phyloP scores from a whole-genome alignment of 2,329 filamentous ascomycete species.

The Pyrenophora graminea region DNA sequence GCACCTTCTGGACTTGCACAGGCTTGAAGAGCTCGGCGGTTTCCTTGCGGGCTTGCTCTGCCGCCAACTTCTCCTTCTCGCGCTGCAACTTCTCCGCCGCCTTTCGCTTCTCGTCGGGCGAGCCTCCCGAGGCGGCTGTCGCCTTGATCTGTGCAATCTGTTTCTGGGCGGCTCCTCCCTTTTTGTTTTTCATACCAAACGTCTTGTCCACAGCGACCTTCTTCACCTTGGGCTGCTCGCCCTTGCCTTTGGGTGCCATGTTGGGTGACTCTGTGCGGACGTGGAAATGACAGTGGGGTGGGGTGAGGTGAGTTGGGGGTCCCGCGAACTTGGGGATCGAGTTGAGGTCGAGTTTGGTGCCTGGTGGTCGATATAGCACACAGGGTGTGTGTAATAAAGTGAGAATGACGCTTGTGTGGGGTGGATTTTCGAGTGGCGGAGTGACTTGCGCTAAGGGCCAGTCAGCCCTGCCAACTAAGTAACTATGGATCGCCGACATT shows the following conservation, averaged over 20 bases:
- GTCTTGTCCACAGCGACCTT: constrained; percentile 90
- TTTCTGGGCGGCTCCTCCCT: constrained; percentile 86
- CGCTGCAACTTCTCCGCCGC: constrained; percentile 66
- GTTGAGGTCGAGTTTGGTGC: constrained; percentile 15
- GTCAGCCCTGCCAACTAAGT: constrained; percentile 11
- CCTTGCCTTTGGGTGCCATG: constrained; percentile 72
- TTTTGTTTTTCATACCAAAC: constrained; percentile 99
- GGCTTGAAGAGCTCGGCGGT: constrained; percentile 83
- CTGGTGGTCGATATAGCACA: constrained; percentile 19
- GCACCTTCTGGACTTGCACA: constrained; percentile 94
- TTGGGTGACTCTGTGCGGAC: constrained; percentile 41
- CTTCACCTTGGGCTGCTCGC: constrained; percentile 52
- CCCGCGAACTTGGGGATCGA: not conserved
- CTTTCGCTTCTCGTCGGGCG: constrained; percentile 85
- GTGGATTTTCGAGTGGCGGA: constrained; percentile 29
- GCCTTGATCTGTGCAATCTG: constrained; percentile 80
- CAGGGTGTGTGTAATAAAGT: constrained; percentile 35
- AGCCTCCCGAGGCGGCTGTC: constrained; percentile 66
- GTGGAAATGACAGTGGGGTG: constrained; percentile 14
- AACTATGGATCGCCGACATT: constrained; percentile 12
- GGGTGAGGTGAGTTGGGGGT: not conserved
- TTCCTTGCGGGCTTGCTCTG: constrained; percentile 82
- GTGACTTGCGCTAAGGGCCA: constrained; percentile 15
- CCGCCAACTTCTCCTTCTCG: constrained; percentile 88
- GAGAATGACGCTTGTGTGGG: constrained; percentile 44